phyloP scores from a whole-genome alignment of 2,329 filamentous ascomycete genomes.

The Didymella pomorum region DNA sequence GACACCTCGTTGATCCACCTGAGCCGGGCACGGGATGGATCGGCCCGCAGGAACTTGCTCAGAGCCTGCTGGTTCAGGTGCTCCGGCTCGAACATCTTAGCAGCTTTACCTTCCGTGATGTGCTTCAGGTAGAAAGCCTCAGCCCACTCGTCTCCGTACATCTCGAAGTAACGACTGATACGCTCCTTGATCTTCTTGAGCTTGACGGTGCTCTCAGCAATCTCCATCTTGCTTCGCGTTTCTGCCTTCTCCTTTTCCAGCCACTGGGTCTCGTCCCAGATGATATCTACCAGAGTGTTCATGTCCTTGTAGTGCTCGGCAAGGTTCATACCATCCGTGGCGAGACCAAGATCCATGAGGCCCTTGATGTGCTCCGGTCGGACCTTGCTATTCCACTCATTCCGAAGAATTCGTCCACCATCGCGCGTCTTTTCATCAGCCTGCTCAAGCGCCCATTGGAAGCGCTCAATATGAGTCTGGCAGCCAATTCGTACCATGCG shows the following conservation, averaged over 20 bases:
- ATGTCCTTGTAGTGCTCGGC: conserved; percentile 71
- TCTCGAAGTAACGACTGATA: conserved; percentile 65
- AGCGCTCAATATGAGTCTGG: conserved; percentile 66
- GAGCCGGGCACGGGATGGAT: conserved; percentile 76
- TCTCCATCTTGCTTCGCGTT: conserved; percentile 47
- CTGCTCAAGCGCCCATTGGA: conserved; percentile 65
- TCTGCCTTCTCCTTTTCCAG: conserved; percentile 44
- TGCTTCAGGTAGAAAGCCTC: conserved; percentile 82
- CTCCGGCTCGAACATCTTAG: conserved; percentile 69
- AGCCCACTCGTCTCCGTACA: conserved; percentile 71
- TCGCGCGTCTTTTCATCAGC: conserved; percentile 58
- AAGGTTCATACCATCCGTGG: conserved; percentile 65
- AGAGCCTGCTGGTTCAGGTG: conserved; percentile 74
- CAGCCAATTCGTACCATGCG: conserved; percentile 66
- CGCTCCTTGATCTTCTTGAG: conserved; percentile 55
- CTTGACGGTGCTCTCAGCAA: conserved; percentile 47
- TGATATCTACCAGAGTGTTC: conserved; percentile 65
- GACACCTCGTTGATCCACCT: conserved; percentile 95
- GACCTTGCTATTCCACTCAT: conserved; percentile 51
- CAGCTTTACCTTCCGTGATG: conserved; percentile 62
- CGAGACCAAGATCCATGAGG: conserved; percentile 60
- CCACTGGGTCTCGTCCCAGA: conserved; percentile 56
- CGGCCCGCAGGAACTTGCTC: conserved; percentile 78
- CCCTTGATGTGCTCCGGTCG: conserved; percentile 54
- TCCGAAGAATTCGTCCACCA: conserved; percentile 58